Evolutionary conservation across 176 grass and related monocot species (phyloP).

Genomic region (Rhipidocladum racemiflorum): DNA sequence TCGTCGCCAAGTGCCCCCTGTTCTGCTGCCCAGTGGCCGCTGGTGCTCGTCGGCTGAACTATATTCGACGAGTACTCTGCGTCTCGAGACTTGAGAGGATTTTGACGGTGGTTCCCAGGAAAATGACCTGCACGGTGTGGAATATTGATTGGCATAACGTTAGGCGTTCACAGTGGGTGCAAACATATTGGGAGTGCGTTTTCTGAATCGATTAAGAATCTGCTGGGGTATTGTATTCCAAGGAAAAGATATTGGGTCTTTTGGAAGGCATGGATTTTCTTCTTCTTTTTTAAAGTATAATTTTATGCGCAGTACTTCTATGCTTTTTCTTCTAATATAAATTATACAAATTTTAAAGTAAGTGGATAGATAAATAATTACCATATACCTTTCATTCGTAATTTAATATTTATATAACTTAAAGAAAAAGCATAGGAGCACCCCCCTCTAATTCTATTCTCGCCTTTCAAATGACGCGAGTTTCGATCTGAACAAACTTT

Average conservation of each 20-base stretch:
- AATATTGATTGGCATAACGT: background rate
- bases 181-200: background rate
- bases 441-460: no score
- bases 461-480: no score
- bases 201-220: background rate
- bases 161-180: background rate
- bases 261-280: background rate
- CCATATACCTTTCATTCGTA: no score
- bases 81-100: background rate
- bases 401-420: no score
- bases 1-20: background rate
- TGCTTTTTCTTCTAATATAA: no score
- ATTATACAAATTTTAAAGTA: no score
- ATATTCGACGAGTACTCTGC: background rate
- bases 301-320: no score
- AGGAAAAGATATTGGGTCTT: background rate
- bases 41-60: constrained; percentile 5
- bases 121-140: background rate
- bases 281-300: no score
- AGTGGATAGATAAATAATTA: no score
- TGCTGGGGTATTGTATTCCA: background rate
- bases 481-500: no score
- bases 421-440: no score
- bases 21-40: background rate
- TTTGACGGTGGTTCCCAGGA: background rate